Evolutionary conservation across 2,329 filamentous ascomycete species (phyloP), one percentile per base, ranked within the genome.

Genomic region (Amauroascus niger): DNA sequence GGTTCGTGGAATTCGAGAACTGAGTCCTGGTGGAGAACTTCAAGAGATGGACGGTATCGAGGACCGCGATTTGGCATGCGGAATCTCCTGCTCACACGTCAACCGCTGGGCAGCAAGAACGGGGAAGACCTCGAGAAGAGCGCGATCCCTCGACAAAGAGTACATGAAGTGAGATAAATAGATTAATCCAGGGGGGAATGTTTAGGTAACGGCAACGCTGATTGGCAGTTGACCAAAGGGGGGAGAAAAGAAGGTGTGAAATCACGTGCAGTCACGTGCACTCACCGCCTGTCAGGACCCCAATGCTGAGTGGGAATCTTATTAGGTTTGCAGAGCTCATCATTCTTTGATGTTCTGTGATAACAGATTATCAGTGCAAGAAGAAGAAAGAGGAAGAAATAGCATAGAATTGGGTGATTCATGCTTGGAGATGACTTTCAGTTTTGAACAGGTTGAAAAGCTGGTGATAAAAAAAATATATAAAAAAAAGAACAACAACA

Each of bases 21-120:
- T 13, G 57, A 55, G 37, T 60, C 39, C 52, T 60, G 58, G 45
- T 58, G 55, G 39, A 60, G 53, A 44, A 54, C 55, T 58, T 58
- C 49, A 45, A 60, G 57, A 18, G 58, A 58, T 51, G 58, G 58
- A 28, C 58, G 52, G 54, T 58, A 60, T 26, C 58, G 58, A 51
- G 58, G 57, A 41, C 57, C 57, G 49, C 58, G 58, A 57, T 39
- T 57, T 53, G 56, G 58, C 58, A 60, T 60, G 58, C 58, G 58
- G 58, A 60, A 57, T 32, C 55, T 55, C 45, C 57, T 58, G 40
- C 33, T 51, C 39, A 44, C 43, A 54, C 22, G 48, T 52, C 39
- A 48, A 53, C 11, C 47, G n/a, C n/a, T 26, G 37, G 39, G 44
- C 46, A 41, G 26, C 7, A 24, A 40, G 14, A 24, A 32, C 16